A percentile compares a stretch with the other conserved stretches of the same genome.
phyloP scores from a whole-genome alignment of 169 alveolate genomes.

The Eimeria acervulina region DNA sequence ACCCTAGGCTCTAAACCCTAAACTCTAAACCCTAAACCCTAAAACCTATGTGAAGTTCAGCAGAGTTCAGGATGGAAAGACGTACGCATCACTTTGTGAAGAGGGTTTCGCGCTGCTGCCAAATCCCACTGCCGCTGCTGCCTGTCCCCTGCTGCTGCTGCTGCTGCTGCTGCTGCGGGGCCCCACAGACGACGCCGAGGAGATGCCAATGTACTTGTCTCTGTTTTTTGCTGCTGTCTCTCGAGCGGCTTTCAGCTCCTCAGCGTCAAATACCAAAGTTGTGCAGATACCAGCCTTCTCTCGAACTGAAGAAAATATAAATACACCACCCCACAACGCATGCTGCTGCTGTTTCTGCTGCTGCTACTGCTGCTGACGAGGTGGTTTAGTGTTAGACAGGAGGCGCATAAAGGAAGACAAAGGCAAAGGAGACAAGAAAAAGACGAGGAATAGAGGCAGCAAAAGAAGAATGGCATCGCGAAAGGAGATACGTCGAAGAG shows the following conservation, averaged over 20 bases:
- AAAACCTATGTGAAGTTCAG: background rate
- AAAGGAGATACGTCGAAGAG: too few relatives aligned
- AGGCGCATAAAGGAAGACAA: too few relatives aligned
- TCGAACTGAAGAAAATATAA: slow-evolving; percentile 49
- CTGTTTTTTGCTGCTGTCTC: slow-evolving; percentile 69
- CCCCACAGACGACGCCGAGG: slow-evolving; percentile 34
- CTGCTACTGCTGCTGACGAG: slow-evolving; percentile 10
- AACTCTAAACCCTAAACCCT: background rate
- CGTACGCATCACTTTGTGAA: slow-evolving; percentile 3
- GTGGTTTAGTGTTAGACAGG: background rate
- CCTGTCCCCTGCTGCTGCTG: slow-evolving; percentile 59
- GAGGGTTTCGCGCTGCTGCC: slow-evolving; percentile 35
- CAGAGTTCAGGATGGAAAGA: background rate
- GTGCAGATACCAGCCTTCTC: slow-evolving; percentile 71
- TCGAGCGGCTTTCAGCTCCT: slow-evolving; percentile 68
- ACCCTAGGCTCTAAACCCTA: slow-evolving; percentile 19
- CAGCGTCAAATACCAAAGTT: slow-evolving; percentile 67
- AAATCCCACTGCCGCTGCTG: background rate
- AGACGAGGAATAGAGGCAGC: too few relatives aligned
- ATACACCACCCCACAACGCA: background rate
- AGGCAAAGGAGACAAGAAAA: background rate
- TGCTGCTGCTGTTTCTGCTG: slow-evolving; percentile 21
- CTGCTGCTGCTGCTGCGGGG: slow-evolving; percentile 71
- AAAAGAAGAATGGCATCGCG: too few relatives aligned
- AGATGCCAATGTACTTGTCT: slow-evolving; percentile 69